Percentiles rank a stretch among this genome's conserved stretches.
Evolutionary conservation across 2,329 filamentous ascomycete species (phyloP).

Genomic region (Sporothrix dimorphospora): DNA sequence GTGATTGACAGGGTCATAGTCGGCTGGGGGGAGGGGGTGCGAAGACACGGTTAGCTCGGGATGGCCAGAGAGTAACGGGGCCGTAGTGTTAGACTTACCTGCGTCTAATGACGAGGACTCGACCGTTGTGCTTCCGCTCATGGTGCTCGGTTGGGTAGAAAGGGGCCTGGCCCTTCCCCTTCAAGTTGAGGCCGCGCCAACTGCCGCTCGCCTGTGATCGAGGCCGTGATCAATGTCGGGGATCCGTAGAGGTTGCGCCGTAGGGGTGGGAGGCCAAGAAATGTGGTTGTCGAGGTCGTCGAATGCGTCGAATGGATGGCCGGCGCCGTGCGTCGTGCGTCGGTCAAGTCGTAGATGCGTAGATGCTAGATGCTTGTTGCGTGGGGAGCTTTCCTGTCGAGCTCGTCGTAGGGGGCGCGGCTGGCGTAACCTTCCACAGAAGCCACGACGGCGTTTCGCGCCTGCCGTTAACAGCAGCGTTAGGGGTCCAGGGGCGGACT

Average conservation of each 20-base stretch:
- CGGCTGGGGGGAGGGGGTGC: constrained; percentile 5
- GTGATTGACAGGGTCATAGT: constrained; percentile 76
- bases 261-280: background rate
- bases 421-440: background rate
- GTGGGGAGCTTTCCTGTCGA: constrained; percentile 2
- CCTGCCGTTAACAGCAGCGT: background rate
- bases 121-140: constrained; percentile 30
- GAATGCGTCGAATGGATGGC: background rate
- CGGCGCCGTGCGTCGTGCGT: background rate
- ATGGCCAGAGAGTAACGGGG: background rate
- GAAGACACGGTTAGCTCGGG: background rate
- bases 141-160: constrained; percentile 19
- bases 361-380: background rate
- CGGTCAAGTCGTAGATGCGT: background rate
- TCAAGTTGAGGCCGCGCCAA: background rate
- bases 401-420: constrained; percentile 12
- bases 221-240: background rate
- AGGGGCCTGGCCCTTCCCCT: constrained; percentile 15
- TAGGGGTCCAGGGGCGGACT: background rate
- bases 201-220: constrained; percentile 13
- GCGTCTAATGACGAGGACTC: constrained; percentile 34
- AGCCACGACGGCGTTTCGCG: constrained; percentile 27
- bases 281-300: background rate
- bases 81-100: constrained; percentile 26
- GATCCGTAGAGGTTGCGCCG: background rate